These are phyloP conservation scores for Polygonum aviculare DNA, from an alignment of 148 eudicot species.

Conservation along the genomic window DNA sequence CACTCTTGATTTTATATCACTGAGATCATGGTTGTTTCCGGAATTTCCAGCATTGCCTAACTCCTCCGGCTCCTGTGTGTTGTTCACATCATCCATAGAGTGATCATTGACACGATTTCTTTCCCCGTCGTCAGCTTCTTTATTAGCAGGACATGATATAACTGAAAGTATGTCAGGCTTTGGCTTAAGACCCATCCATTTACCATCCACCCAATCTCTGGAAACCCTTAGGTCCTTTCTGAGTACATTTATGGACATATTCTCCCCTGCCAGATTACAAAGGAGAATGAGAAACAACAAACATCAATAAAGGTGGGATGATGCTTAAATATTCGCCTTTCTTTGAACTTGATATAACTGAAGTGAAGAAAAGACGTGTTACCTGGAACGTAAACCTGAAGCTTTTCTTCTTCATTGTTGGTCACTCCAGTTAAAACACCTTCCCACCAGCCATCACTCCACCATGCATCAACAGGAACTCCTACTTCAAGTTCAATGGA, in stretches of 20 bases:
- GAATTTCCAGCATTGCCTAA: neutral
- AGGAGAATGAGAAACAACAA: neutral
- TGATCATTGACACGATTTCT: neutral
- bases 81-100: neutral
- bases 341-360: neutral
- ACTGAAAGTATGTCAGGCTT: constrained; percentile 39
- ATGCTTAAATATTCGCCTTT: neutral
- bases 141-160: constrained; percentile 25
- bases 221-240: constrained; percentile 56
- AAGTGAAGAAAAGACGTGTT: constrained; percentile 12
- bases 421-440: constrained; percentile 51
- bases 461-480: constrained; percentile 86
- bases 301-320: neutral
- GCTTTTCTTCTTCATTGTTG: constrained; percentile 20
- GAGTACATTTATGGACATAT: constrained; percentile 36
- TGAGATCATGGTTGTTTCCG: neutral
- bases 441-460: constrained; percentile 99
- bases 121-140: constrained; percentile 9
- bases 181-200: constrained; percentile 58
- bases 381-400: constrained; percentile 71
- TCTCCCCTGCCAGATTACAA: constrained; percentile 49
- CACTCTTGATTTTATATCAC: neutral
- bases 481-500: constrained; percentile 42
- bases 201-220: constrained; percentile 68
- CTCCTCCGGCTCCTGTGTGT: neutral